Percentiles rank a stretch among this genome's conserved stretches.
phyloP scores from a whole-genome alignment of 2,329 filamentous ascomycete species.

The Talaromyces islandicus region DNA sequence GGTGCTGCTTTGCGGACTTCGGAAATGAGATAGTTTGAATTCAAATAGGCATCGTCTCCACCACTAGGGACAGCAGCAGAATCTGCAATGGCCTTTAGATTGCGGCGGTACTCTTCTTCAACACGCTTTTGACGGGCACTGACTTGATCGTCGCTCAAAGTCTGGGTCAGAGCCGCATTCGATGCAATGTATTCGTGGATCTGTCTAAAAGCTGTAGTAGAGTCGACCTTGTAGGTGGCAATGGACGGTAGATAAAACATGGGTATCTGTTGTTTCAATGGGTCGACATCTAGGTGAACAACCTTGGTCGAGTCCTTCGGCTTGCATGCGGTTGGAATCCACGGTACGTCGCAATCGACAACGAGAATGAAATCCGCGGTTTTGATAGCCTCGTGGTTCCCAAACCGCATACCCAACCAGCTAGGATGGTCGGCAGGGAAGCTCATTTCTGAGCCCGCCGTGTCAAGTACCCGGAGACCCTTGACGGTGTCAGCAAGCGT shows the following conservation, averaged over 20 bases:
- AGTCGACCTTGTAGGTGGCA: conserved; percentile 62
- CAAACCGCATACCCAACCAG: conserved; percentile 67
- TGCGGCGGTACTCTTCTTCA: conserved; percentile 52
- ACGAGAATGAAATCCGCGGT: conserved; percentile 80
- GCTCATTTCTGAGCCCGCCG: conserved; percentile 48
- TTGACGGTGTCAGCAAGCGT: conserved; percentile 42
- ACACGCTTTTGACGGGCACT: conserved; percentile 49
- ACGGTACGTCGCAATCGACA: conserved; percentile 84
- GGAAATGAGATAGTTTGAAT: conserved; percentile 52
- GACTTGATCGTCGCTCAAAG: conserved; percentile 37
- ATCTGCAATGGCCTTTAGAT: conserved; percentile 55
- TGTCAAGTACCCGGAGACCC: conserved; percentile 47
- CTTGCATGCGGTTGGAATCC: conserved; percentile 73
- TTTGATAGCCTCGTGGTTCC: conserved; percentile 65
- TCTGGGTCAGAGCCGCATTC: conserved; percentile 38
- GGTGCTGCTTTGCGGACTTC: conserved; percentile 55
- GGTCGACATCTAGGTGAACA: conserved; percentile 61
- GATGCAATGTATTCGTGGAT: conserved; percentile 56
- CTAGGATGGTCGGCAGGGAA: conserved; percentile 44
- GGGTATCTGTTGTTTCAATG: conserved; percentile 67
- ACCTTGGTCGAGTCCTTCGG: conserved; percentile 53
- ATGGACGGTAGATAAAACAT: conserved; percentile 65
- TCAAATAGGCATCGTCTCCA: conserved; percentile 57
- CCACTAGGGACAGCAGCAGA: conserved; percentile 47
- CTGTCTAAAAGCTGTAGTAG: conserved; percentile 61